A percentile compares a stretch with the other conserved stretches of the same genome.
Conservation (phyloP, 2,329 filamentous ascomycete genomes). For the Hymenoscyphus albidus region DNA sequence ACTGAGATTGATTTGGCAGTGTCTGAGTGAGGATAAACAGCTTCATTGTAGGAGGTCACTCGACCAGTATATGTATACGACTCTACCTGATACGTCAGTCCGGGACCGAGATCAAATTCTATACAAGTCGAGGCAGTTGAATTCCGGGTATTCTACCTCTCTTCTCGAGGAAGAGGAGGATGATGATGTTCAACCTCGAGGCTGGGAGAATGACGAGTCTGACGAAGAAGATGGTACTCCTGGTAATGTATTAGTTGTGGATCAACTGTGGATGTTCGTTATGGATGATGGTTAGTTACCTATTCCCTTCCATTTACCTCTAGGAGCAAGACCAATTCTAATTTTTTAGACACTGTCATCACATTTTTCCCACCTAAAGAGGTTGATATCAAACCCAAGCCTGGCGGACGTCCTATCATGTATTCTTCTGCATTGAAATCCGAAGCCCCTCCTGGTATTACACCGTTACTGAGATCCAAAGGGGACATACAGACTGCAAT, state of each 20-base stretch:
- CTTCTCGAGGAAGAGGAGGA: background rate
- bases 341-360: background rate
- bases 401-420: background rate
- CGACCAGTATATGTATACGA: background rate
- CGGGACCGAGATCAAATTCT: background rate
- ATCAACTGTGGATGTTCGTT: background rate
- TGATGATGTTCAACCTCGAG: background rate
- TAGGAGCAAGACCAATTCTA: background rate
- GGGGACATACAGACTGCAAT: slow-evolving; percentile 1
- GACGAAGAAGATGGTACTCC: background rate
- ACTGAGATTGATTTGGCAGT: slow-evolving; percentile 1
- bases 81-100: background rate
- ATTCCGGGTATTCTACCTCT: background rate
- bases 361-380: background rate
- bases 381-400: background rate
- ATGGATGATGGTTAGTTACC: background rate
- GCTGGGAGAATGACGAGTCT: background rate
- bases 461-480: background rate
- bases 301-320: too few relatives aligned
- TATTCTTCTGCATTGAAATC: background rate
- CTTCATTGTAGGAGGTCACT: background rate
- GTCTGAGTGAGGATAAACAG: slow-evolving; percentile 1
- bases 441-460: background rate
- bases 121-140: background rate
- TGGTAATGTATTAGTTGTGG: background rate